These are phyloP conservation scores for Aspergillus mulundensis DNA, from an alignment of 495 filamentous ascomycete species.

Conservation along the genomic window DNA sequence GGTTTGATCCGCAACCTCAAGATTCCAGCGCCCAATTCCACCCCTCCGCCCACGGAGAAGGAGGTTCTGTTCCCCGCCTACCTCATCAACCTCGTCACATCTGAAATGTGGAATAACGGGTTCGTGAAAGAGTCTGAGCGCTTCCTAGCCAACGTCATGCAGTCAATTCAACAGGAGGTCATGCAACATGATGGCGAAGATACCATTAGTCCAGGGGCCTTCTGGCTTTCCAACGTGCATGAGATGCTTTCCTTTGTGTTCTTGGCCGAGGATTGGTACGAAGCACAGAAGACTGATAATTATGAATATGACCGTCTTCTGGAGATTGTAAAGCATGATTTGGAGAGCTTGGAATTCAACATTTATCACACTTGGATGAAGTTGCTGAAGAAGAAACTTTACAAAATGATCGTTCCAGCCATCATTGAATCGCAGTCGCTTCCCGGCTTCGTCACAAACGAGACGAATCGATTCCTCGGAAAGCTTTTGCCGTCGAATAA, in stretches of 20 bases:
- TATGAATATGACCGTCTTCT: constrained; percentile 97
- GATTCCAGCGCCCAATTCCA: constrained; percentile 80
- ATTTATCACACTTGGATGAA: constrained; percentile 99
- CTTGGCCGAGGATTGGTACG: constrained; percentile 98
- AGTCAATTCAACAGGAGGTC: constrained; percentile 97
- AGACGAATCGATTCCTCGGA: constrained; percentile 95
- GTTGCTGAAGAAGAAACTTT: constrained; percentile 96
- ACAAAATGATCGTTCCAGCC: constrained; percentile 98
- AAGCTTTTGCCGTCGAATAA: constrained; percentile 88
- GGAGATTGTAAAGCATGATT: constrained; percentile 98
- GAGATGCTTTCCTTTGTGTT: constrained; percentile 99
- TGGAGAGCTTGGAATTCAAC: constrained; percentile 99
- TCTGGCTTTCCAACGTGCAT: constrained; percentile 99
- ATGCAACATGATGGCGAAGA: constrained; percentile 98
- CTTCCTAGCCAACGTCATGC: constrained; percentile 99
- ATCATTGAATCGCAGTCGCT: constrained; percentile 99
- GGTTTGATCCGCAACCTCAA: constrained; percentile 94
- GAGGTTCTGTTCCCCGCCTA: constrained; percentile 98
- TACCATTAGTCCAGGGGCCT: constrained; percentile 93
- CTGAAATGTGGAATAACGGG: constrained; percentile 99
- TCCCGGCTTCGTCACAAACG: constrained; percentile 96
- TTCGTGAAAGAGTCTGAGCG: constrained; percentile 99
- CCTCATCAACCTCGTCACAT: constrained; percentile 97
- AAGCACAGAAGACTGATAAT: constrained; percentile 98
- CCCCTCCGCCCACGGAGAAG: constrained; percentile 89